These are phyloP conservation scores for Rosa hybrid DNA, from an alignment of 331 rosid genomes.

Conservation along the genomic window DNA sequence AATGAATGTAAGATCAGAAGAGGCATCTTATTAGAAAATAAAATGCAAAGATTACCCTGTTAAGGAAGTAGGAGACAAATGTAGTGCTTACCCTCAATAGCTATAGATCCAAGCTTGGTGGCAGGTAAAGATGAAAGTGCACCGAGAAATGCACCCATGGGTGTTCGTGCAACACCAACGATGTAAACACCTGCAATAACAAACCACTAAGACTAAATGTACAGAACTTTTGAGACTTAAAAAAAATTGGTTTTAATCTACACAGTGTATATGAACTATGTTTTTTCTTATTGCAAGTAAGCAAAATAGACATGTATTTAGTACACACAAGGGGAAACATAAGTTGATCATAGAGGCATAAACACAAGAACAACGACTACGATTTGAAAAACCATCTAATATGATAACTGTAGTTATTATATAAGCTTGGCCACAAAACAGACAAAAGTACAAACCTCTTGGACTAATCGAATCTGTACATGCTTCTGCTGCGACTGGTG, in stretches of 20 bases:
- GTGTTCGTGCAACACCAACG: conserved; percentile 97
- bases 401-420: background rate
- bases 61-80: conserved; percentile 11
- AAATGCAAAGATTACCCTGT: background rate
- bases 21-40: background rate
- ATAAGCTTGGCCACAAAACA: background rate
- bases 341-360: background rate
- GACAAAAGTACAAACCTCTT: conserved; percentile 44
- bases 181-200: conserved; percentile 79
- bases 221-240: background rate
- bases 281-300: background rate
- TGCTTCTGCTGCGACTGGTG: conserved; percentile 49
- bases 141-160: conserved; percentile 96
- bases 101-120: conserved; percentile 90
- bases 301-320: background rate
- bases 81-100: conserved; percentile 64
- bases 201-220: conserved; percentile 17
- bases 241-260: background rate
- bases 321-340: background rate
- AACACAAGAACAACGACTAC: background rate
- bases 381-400: background rate
- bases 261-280: background rate
- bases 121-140: conserved; percentile 80
- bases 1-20: background rate
- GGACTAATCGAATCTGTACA: conserved; percentile 62